phyloP scores from a whole-genome alignment of 768 basidiomycete genomes.

The Asterophora lycoperdoides region DNA sequence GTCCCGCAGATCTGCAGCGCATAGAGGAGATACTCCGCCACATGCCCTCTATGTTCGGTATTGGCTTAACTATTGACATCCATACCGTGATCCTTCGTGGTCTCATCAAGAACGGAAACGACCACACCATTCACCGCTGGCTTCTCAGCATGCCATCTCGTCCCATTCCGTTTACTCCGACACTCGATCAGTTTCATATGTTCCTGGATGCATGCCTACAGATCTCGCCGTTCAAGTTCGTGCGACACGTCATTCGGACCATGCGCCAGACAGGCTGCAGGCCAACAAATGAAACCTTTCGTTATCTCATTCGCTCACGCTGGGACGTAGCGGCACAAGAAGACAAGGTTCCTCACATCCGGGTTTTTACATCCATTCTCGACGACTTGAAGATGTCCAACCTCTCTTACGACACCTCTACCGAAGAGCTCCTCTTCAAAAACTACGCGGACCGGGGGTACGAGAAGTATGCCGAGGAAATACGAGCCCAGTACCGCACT shows the following conservation, averaged over 20 bases:
- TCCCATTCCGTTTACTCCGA: constrained; percentile 42
- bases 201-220: constrained; percentile 40
- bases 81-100: constrained; percentile 47
- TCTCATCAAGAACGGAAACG: constrained; percentile 41
- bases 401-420: constrained; percentile 39
- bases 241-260: constrained; percentile 32
- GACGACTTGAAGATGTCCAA: constrained; percentile 43
- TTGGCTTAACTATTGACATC: constrained; percentile 40
- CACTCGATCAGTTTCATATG: constrained; percentile 50
- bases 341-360: constrained; percentile 24
- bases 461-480: constrained; percentile 30
- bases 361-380: constrained; percentile 38
- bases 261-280: constrained; percentile 37
- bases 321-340: constrained; percentile 28
- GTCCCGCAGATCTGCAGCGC: constrained; percentile 49
- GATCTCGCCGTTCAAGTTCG: constrained; percentile 27
- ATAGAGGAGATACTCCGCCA: constrained; percentile 50
- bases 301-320: constrained; percentile 43
- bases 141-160: constrained; percentile 49
- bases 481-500: constrained; percentile 34
- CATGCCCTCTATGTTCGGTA: constrained; percentile 43
- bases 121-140: constrained; percentile 45
- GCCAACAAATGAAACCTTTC: constrained; percentile 45
- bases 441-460: constrained; percentile 40
- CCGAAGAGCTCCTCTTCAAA: constrained; percentile 38